Evolutionary conservation across 805 yeast species (phyloP).

Genomic region (Pichia cabralensis): DNA sequence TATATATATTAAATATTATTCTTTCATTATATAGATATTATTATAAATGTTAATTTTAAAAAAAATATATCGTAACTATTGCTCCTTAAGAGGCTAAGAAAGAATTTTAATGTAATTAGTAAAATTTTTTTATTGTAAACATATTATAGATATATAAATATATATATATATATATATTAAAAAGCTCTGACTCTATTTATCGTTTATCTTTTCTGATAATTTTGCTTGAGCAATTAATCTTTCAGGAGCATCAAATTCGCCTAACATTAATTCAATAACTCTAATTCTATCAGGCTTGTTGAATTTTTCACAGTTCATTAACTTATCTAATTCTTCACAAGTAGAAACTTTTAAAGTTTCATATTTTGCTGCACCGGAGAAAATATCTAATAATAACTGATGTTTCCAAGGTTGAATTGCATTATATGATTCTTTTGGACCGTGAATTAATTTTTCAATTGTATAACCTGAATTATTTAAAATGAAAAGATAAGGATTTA

Average conservation of each 20-base stretch:
- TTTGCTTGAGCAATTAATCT: slow-evolving; percentile 60
- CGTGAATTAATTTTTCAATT: slow-evolving; percentile 66
- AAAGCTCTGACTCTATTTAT: too few relatives aligned
- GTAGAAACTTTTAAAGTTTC: slow-evolving; percentile 46
- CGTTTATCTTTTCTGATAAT: slow-evolving; percentile 31
- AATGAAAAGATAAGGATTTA: slow-evolving; percentile 59
- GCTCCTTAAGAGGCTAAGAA: too few relatives aligned
- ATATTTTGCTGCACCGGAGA: slow-evolving; percentile 46
- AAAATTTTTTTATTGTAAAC: background rate
- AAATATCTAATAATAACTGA: slow-evolving; percentile 43
- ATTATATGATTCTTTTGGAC: slow-evolving; percentile 54
- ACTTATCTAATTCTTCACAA: slow-evolving; percentile 46
- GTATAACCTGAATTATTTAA: slow-evolving; percentile 69
- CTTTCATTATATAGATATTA: too few relatives aligned
- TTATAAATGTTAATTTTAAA: too few relatives aligned
- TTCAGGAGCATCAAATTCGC: slow-evolving; percentile 59
- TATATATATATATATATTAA: background rate
- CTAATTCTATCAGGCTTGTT: slow-evolving; percentile 49
- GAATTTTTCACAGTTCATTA: slow-evolving; percentile 39
- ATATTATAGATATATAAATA: background rate
- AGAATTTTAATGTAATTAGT: too few relatives aligned
- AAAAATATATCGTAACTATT: too few relatives aligned
- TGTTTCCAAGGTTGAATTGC: slow-evolving; percentile 64
- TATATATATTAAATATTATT: slow-evolving; percentile 1
- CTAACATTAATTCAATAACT: slow-evolving; percentile 58